Base-by-base conservation (phyloP, 805 yeast genomes). In the Candida orba region DNA sequence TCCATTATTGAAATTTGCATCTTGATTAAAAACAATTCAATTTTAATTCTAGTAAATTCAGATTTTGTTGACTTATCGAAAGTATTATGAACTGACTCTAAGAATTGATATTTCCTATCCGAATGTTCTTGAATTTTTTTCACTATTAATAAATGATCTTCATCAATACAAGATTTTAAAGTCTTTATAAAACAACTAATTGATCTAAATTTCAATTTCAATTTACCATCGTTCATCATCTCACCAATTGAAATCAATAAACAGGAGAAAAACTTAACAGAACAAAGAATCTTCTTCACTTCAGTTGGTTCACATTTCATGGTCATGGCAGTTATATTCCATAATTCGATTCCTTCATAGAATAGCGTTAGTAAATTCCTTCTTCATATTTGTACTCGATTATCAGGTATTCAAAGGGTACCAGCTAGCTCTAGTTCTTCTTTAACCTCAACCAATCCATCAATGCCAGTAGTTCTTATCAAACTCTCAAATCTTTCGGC, bases 261-360 rank as follows among this genome's bases (percentile, higher is more conserved):
- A 13, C 64, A 47, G 1, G 64, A 52, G 50, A 66, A 66, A 27
- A 60, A 43, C 44, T 48, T 47, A 13, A 51, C 48, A 3, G 53
- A 45, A 37, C 53, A 50, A 6, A 60, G 33, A 0, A 35, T 30
- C 18, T 45, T 40, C 20, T 50, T 37, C 0, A 39, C 38, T 8
- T 47, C 42, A 0, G 9, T 12, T n/a, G 47, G 25, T n/a, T 39
- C 55, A 2, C 53, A 40, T 37, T 58, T 65, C 42, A 55, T 45
- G 4, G 60, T 44, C 13, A 67, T 41, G 1, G 65, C 47, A 1
- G 63, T 45, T 1, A 59, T 40, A 45, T 70, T 71, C 75, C 75
- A 71, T 10, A 68, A 42, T 14, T 51, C 57, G 13, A 68, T 58
- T 1, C 66, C 60, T 27, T 14, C 17, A 12, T 7, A 15, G 14